A percentile compares a stretch with the other conserved stretches of the same genome.
Conservation (phyloP, 257 asterid species). For the Salvia rosmarinus region DNA sequence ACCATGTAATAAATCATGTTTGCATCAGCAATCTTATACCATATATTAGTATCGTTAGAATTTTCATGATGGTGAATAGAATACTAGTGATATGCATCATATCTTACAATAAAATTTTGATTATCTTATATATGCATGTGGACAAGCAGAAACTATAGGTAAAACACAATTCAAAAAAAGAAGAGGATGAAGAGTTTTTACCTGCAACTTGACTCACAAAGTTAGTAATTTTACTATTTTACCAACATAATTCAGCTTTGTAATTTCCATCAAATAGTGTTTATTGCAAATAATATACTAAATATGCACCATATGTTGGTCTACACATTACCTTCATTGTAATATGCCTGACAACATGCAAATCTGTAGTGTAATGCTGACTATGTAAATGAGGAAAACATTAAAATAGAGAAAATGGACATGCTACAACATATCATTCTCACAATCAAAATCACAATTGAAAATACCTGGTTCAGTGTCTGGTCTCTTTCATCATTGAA, state of each 20-base stretch:
- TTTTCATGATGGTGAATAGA: background rate
- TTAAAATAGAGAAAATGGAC: conserved; percentile 4
- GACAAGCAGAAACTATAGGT: background rate
- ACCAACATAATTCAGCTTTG: background rate
- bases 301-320: conserved; percentile 5
- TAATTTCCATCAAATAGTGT: background rate
- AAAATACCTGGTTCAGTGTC: conserved; percentile 84
- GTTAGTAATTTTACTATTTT: background rate
- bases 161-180: background rate
- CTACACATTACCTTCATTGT: background rate
- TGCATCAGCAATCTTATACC: conserved; percentile 11
- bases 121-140: background rate
- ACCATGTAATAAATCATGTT: conserved; percentile 5
- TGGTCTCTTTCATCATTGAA: conserved; percentile 98
- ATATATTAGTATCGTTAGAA: background rate
- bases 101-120: background rate
- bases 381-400: background rate
- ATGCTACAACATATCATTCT: background rate
- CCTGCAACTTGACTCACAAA: background rate
- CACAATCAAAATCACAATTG: conserved; percentile 2
- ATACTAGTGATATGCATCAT: background rate
- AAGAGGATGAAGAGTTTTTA: background rate
- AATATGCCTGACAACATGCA: background rate
- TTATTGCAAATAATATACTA: conserved; percentile 11
- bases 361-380: background rate